A percentile compares a stretch with the other conserved stretches of the same genome.
phyloP scores from a whole-genome alignment of 176 grass and related monocot genomes.

The Oryza officinalis region DNA sequence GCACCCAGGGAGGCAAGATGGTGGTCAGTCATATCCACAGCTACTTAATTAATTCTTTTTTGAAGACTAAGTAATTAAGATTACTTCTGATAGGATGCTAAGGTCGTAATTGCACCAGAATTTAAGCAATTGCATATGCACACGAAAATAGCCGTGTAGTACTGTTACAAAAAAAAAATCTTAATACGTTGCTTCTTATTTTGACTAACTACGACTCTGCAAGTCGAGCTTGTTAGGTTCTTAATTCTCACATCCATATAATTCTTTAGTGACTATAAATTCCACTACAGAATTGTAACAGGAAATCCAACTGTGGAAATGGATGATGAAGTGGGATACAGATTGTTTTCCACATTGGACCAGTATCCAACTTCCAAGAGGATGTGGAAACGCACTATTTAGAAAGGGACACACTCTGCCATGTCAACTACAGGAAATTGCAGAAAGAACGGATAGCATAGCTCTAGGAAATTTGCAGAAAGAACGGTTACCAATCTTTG shows the following conservation, averaged over 20 bases:
- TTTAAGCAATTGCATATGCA: background rate
- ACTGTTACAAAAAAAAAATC: background rate
- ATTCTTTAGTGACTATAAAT: background rate
- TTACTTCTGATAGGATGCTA: constrained; percentile 9
- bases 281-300: background rate
- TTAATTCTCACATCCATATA: background rate
- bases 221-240: background rate
- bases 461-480: background rate
- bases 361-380: constrained; percentile 11
- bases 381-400: constrained; percentile 1
- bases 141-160: background rate
- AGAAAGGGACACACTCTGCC: constrained; percentile 25
- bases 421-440: background rate
- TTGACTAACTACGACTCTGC: background rate
- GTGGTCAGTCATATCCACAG: constrained; percentile 24
- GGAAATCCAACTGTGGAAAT: constrained; percentile 27
- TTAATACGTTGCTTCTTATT: background rate
- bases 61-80: constrained; percentile 12
- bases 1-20: constrained; percentile 45
- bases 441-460: background rate
- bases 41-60: background rate
- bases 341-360: constrained; percentile 15
- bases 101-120: background rate
- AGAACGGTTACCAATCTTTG: constrained; percentile 68
- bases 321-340: constrained; percentile 22